Conservation (phyloP, 2,329 filamentous ascomycete species). For the Phyllosticta citribraziliensis region DNA sequence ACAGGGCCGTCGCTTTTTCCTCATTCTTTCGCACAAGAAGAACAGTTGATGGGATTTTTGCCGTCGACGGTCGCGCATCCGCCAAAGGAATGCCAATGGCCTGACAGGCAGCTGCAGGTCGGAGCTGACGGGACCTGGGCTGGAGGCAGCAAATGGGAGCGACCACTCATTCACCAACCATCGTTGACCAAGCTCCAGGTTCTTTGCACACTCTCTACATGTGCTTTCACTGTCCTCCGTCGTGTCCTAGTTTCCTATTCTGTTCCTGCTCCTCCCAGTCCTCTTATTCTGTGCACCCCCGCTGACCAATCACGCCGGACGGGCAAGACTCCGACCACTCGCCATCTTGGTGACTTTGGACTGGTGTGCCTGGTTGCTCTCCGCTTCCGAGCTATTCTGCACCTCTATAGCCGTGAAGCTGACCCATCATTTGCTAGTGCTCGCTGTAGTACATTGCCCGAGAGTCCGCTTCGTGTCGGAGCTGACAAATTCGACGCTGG, state of each 20-base stretch:
- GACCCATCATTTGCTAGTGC: neutral
- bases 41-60: neutral
- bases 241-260: neutral
- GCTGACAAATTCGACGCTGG: neutral
- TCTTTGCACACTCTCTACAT: too few relatives aligned
- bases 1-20: neutral
- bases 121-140: neutral
- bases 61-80: neutral
- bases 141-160: neutral
- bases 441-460: neutral
- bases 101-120: neutral
- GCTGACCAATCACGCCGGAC: neutral
- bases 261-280: neutral
- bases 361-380: neutral
- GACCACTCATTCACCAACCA: neutral
- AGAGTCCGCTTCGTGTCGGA: neutral
- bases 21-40: neutral
- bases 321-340: neutral
- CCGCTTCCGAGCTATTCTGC: neutral
- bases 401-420: neutral
- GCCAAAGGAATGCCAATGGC: neutral
- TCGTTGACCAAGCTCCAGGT: neutral
- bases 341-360: neutral
- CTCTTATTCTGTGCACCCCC: neutral
- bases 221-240: neutral